These are phyloP conservation scores for Cytauxzoon felis DNA, from an alignment of 169 alveolate genomes.

Conservation along the genomic window DNA sequence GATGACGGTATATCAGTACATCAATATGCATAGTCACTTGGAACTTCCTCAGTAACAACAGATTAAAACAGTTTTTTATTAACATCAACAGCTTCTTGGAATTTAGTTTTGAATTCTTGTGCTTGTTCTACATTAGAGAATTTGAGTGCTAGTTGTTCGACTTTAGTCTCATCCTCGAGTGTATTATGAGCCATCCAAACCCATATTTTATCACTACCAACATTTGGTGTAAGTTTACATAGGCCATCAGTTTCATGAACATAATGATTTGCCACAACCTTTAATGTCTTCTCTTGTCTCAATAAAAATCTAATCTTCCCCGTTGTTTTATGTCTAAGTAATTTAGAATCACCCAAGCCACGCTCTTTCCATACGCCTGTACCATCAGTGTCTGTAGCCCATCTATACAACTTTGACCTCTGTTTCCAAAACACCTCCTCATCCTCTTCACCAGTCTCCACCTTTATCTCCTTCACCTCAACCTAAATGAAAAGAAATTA, in stretches of 20 bases:
- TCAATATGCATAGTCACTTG: too few relatives aligned
- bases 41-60: too few relatives aligned
- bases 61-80: constrained; percentile 78
- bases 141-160: constrained; percentile 91
- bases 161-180: constrained; percentile 88
- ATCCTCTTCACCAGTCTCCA: constrained; percentile 94
- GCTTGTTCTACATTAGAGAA: constrained; percentile 89
- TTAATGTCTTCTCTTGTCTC: constrained; percentile 94
- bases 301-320: constrained; percentile 88
- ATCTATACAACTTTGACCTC: constrained; percentile 91
- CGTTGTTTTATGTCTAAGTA: constrained; percentile 88
- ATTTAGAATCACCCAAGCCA: constrained; percentile 94
- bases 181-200: constrained; percentile 93
- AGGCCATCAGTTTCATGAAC: constrained; percentile 63
- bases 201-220: constrained; percentile 94
- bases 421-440: constrained; percentile 92
- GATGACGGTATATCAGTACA: too few relatives aligned
- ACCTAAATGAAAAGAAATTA: constrained; percentile 62
- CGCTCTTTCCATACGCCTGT: constrained; percentile 95
- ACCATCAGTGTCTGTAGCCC: constrained; percentile 75
- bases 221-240: constrained; percentile 92
- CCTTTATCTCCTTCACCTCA: constrained; percentile 88
- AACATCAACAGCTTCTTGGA: constrained; percentile 85
- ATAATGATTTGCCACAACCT: constrained; percentile 93
- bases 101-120: constrained; percentile 80